Base-by-base conservation (phyloP, 2,329 filamentous ascomycete species). In the Huntiella savannae region DNA sequence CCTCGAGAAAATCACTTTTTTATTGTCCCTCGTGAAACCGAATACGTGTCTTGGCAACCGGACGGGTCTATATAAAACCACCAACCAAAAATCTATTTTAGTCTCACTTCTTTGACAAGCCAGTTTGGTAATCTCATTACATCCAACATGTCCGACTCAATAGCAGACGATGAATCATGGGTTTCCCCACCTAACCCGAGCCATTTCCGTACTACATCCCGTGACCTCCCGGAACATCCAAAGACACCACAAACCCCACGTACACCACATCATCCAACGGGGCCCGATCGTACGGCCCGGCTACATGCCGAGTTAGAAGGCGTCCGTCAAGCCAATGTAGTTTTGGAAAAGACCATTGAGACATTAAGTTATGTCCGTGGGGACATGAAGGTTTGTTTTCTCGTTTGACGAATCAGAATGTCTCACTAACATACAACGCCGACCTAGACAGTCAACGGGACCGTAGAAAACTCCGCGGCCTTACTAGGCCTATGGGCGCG, bases 401-500 rank as follows among this genome's bases (percentile, higher is more conserved):
- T 36, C 15, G 43, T 38, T 11, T 11, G 33, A 15, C 40, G 15
- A 13, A 33, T 34, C 15, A 33, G 13, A 16, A 8, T 34, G 13
- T 12, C 4, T 37, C 32, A 43, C 7, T 34, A 13, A 43, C 38
- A 28, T 12, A 40, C 17, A 43, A 28, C 22, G 1, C 43, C 2
- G n/a, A 11, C 8, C 6, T 15, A 83, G 82, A 92, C 81, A 17
- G 87, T 96, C 33, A 81, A 81, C 46, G 73, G 73, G 51, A 95
- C 91, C 3, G 86, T 96, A 37, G 73, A 73, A 53, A 88, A 87
- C 47, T 86, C 91, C 3, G 92, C 87, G 11, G 82, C 82, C 1
- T 73, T 98, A 11, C 76, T 98, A 32, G 86, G 92, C 55, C 93
- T 87, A 12, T 98, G 88, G 88, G 93, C 86, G 6, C 79, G 86